Evolutionary conservation across 345 rosid genomes (phyloP), one percentile per base, ranked within the genome.

Genomic region (Psidium guajava): DNA sequence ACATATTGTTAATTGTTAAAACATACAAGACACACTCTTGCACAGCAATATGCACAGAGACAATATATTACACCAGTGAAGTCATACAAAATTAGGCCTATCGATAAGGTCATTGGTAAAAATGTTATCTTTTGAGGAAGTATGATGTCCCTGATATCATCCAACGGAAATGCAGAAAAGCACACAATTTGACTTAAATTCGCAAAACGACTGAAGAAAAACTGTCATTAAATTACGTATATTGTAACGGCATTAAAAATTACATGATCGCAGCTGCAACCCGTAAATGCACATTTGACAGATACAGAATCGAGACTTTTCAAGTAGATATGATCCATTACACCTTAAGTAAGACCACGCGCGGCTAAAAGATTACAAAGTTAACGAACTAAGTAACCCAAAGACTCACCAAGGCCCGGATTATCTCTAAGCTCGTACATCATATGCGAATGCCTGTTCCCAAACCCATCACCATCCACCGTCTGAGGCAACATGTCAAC

Each of bases 391-490:
- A 83, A 61, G 54, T 12, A 83, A 81, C 13, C 51, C 20, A 77
- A 84, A n/a, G 4, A 32, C 92, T 88, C 86, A 97, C 99, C 98
- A 55, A 97, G 98, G 36, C 99, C 99, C 86, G 99, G 99, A 12
- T 94, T 89, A 88, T 95, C 98, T 89, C 98, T 88, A 59, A 97
- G 93, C 87, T 93, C 96, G 90, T 95, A 97, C 89, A 93, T 97
- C 98, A 97, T 91, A 85, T 93, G 98, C 32, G 94, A 83, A 87
- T 88, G 96, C 86, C 98, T 92, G 80, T 90, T 91, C 32, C 83
- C 90, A 28, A 92, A 87, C 54, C 94, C 95, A 82, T 91, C 93
- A 85, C 92, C 98, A 59, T 93, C 98, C 85, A 90, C 91, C 15
- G 86, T 87, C 86, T 86, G 92, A n/a, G 91, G 96, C 92, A 91